Evolutionary conservation across 345 rosid species (phyloP).

Genomic region (Nasturtium officinale): DNA sequence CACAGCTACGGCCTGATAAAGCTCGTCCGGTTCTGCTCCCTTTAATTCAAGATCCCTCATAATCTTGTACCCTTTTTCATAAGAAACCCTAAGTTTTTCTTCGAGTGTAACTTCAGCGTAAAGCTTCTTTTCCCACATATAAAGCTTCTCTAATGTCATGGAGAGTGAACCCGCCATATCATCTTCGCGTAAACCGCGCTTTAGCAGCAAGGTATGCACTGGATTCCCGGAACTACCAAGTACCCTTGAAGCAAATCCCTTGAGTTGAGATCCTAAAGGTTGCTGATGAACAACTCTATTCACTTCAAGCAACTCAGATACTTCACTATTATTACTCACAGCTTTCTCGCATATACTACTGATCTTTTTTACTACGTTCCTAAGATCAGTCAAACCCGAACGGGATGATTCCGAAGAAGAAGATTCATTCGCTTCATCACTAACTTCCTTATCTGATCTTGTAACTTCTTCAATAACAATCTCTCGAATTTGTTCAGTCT

Average conservation of each 20-base stretch:
- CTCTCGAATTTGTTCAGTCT: neutral
- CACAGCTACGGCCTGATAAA: constrained; percentile 24
- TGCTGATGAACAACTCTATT: constrained; percentile 28
- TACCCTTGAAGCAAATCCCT: constrained; percentile 33
- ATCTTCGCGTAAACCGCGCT: constrained; percentile 20
- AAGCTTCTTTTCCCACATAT: constrained; percentile 39
- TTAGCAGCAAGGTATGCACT: neutral
- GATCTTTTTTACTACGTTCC: constrained; percentile 27
- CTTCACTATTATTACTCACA: neutral
- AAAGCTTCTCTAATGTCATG: constrained; percentile 36
- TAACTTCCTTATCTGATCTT: constrained; percentile 4
- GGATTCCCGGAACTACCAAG: constrained; percentile 5
- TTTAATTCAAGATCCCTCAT: constrained; percentile 27
- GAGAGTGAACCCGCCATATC: constrained; percentile 17
- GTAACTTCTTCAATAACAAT: constrained; percentile 8
- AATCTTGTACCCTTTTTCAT: constrained; percentile 30
- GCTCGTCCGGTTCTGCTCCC: constrained; percentile 22
- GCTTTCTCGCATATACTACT: constrained; percentile 16
- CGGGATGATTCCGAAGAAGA: constrained; percentile 8
- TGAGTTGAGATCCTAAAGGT: constrained; percentile 36
- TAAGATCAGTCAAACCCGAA: constrained; percentile 25
- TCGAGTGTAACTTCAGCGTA: constrained; percentile 27
- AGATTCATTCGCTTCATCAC: constrained; percentile 32
- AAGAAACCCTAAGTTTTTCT: constrained; percentile 37
- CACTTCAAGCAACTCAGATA: constrained; percentile 39